Conservation (phyloP, 1,284 basidiomycete species). For the Marasmius tenuissimus region DNA sequence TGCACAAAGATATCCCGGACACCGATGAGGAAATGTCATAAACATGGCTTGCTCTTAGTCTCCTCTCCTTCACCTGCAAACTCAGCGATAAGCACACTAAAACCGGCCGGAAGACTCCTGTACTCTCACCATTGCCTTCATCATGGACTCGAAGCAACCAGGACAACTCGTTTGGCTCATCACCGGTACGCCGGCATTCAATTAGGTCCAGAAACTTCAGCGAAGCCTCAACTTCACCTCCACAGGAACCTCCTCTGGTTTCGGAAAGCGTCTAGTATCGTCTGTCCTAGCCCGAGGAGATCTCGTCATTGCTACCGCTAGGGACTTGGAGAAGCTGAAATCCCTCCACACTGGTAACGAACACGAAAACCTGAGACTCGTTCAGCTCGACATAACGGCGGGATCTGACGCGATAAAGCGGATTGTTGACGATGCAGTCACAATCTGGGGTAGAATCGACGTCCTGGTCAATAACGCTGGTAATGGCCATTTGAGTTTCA, state of each 20-base stretch:
- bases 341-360: conserved; percentile 17
- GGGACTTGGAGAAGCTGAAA: conserved; percentile 17
- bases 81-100: background rate
- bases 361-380: conserved; percentile 2
- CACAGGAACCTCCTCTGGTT: conserved; percentile 34
- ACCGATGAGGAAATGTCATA: background rate
- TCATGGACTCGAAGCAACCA: background rate
- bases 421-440: conserved; percentile 23
- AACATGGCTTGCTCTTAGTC: background rate
- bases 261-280: conserved; percentile 29
- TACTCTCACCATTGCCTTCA: background rate
- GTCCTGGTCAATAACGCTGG: conserved; percentile 39
- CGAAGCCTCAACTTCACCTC: background rate
- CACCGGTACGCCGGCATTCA: background rate
- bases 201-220: background rate
- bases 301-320: conserved; percentile 28
- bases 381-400: conserved; percentile 5
- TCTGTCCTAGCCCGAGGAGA: conserved; percentile 30
- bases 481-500: conserved; percentile 21
- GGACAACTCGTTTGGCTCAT: background rate
- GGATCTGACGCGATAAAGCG: conserved; percentile 17
- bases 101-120: background rate
- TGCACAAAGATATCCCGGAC: background rate
- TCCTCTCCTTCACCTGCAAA: background rate
- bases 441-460: conserved; percentile 31